A percentile compares a stretch with the other conserved stretches of the same genome.
These are phyloP conservation scores for Diaporthe caulivora DNA, from an alignment of 2,329 filamentous ascomycete genomes.

Conservation along the genomic window DNA sequence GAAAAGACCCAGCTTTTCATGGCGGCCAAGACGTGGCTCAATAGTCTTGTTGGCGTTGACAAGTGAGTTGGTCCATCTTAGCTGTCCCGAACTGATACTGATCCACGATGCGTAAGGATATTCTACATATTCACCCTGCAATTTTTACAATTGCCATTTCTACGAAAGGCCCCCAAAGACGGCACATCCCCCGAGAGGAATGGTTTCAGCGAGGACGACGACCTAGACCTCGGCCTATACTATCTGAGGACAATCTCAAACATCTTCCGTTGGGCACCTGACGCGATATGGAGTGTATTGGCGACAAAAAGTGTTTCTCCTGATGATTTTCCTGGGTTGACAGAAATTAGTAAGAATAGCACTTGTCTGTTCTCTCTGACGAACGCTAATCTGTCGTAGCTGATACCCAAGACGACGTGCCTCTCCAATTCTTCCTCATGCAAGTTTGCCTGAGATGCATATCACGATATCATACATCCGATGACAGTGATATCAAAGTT, in stretches of 20 bases:
- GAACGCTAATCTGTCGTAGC: slow-evolving; percentile 53
- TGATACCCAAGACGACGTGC: slow-evolving; percentile 66
- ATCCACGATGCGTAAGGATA: slow-evolving; percentile 57
- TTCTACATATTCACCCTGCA: slow-evolving; percentile 72
- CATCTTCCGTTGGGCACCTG: slow-evolving; percentile 76
- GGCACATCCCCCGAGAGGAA: slow-evolving; percentile 45
- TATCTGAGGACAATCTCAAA: slow-evolving; percentile 81
- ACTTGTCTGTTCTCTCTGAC: neutral
- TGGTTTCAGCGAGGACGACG: slow-evolving; percentile 68
- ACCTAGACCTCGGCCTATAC: slow-evolving; percentile 83
- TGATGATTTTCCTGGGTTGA: slow-evolving; percentile 58
- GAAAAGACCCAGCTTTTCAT: slow-evolving; percentile 81
- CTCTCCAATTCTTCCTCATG: slow-evolving; percentile 76
- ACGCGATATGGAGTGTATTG: slow-evolving; percentile 77
- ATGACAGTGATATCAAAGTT: slow-evolving; percentile 53
- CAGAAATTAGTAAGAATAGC: slow-evolving; percentile 63
- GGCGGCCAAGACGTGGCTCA: slow-evolving; percentile 85
- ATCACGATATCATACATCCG: slow-evolving; percentile 54
- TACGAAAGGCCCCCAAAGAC: slow-evolving; percentile 52
- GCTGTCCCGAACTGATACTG: slow-evolving; percentile 12
- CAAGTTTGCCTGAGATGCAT: slow-evolving; percentile 76
- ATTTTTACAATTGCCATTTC: slow-evolving; percentile 67
- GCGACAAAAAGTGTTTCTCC: slow-evolving; percentile 70
- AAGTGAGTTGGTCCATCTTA: slow-evolving; percentile 59
- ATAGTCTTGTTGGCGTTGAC: slow-evolving; percentile 72